phyloP scores from a whole-genome alignment of 2,329 filamentous ascomycete genomes.

The Arthrocladium fulminans region DNA sequence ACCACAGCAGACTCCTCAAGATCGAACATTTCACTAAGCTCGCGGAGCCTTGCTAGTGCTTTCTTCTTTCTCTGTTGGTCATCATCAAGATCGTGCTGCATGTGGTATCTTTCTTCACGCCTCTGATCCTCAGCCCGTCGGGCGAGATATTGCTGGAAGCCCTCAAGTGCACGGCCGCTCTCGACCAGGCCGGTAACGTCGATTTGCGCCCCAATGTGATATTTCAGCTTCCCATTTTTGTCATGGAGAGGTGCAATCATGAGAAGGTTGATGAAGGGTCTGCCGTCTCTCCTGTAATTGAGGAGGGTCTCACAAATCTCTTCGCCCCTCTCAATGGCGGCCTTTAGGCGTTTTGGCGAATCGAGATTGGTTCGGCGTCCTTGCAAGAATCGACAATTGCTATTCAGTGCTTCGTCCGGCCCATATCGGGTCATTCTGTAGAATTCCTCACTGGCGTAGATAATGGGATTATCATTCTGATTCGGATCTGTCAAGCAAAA shows the following conservation, averaged over 20 bases:
- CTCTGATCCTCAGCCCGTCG: constrained; percentile 10
- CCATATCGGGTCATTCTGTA: constrained; percentile 37
- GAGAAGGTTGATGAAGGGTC: constrained; percentile 27
- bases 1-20: constrained; percentile 24
- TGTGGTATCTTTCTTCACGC: constrained; percentile 6
- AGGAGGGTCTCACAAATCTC: constrained; percentile 37
- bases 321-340: constrained; percentile 30
- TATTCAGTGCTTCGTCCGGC: constrained; percentile 35
- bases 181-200: constrained; percentile 26
- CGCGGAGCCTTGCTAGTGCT: constrained; percentile 20
- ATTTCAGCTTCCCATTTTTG: constrained; percentile 26
- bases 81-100: background rate
- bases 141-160: constrained; percentile 22
- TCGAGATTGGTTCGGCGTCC: constrained; percentile 31
- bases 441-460: constrained; percentile 40
- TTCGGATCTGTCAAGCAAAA: constrained; percentile 39
- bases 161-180: constrained; percentile 23
- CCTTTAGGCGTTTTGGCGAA: constrained; percentile 29
- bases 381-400: constrained; percentile 39
- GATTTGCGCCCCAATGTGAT: constrained; percentile 27
- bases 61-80: constrained; percentile 12
- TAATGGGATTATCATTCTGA: constrained; percentile 36
- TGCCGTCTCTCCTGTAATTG: constrained; percentile 32
- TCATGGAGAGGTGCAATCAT: constrained; percentile 27
- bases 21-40: constrained; percentile 26